Evolutionary conservation across 192 early-diverging fungal species (phyloP).

Genomic region (Podila verticillata): DNA sequence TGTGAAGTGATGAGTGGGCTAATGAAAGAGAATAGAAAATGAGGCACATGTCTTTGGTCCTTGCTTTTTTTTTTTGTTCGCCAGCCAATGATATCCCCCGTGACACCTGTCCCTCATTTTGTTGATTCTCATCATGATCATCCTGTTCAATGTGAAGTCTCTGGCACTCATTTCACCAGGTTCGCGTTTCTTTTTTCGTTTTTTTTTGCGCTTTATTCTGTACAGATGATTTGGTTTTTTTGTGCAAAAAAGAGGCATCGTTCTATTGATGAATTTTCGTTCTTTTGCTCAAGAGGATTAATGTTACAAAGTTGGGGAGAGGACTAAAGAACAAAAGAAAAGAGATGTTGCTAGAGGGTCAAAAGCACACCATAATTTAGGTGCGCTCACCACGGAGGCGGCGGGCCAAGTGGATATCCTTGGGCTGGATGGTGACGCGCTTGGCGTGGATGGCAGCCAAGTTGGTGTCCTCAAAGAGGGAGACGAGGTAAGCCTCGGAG

Average conservation of each 20-base stretch:
- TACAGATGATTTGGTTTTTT: background rate
- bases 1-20: background rate
- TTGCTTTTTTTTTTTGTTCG: background rate
- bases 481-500: constrained; percentile 89
- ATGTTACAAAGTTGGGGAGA: constrained; percentile 38
- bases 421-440: constrained; percentile 99
- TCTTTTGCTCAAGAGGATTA: too few relatives aligned
- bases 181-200: constrained; percentile 5
- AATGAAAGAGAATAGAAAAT: background rate
- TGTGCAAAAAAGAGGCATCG: constrained; percentile 6
- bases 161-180: background rate
- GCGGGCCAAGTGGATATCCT: constrained; percentile 98
- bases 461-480: constrained; percentile 97
- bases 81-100: background rate
- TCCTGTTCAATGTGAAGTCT: background rate
- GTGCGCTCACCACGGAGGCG: constrained; percentile 94
- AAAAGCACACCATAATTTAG: constrained; percentile 56
- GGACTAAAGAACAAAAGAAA: background rate
- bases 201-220: background rate
- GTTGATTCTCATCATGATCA: background rate
- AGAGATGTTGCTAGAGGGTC: background rate
- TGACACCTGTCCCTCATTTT: background rate
- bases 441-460: constrained; percentile 99
- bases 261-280: background rate
- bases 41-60: background rate